Conservation (phyloP, 352 stramenopile species). For the Globisporangium nodosum region DNA sequence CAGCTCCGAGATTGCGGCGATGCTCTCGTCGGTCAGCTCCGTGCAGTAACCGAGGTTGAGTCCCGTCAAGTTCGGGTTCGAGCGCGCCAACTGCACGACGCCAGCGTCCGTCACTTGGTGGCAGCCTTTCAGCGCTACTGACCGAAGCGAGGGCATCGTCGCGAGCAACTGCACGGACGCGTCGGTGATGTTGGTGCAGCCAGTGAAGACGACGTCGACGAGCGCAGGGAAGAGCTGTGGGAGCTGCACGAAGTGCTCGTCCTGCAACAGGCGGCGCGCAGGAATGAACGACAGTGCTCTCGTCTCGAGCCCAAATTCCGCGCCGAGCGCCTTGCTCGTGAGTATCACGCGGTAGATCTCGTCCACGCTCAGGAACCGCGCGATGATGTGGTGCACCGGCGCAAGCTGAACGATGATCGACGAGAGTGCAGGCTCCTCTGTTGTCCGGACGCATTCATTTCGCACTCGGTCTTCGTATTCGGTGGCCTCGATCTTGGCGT, state of each 20-base stretch:
- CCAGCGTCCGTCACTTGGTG: conserved; percentile 48
- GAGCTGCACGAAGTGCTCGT: conserved; percentile 37
- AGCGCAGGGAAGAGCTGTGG: conserved; percentile 43
- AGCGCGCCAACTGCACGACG: conserved; percentile 12
- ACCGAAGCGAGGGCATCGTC: conserved; percentile 27
- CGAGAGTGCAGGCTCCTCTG: not conserved
- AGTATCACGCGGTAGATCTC: conserved; percentile 53
- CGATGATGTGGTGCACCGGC: conserved; percentile 42
- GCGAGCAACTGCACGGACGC: conserved; percentile 32
- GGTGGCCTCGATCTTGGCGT: not conserved
- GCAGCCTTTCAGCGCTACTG: conserved; percentile 61
- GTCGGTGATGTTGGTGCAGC: conserved; percentile 56
- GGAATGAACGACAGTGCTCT: conserved; percentile 53
- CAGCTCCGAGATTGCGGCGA: conserved; percentile 39
- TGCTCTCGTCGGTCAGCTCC: conserved; percentile 53
- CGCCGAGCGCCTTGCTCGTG: conserved; percentile 34
- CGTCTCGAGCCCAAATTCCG: conserved; percentile 38
- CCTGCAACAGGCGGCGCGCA: conserved; percentile 30
- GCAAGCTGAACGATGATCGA: conserved; percentile 15
- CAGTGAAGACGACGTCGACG: conserved; percentile 50
- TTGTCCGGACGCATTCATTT: not conserved
- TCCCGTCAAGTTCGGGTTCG: conserved; percentile 33
- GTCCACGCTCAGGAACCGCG: conserved; percentile 33
- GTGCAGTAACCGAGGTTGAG: conserved; percentile 80
- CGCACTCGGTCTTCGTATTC: not conserved